These are phyloP conservation scores for Scortechinia acanthostroma DNA, from an alignment of 2,329 filamentous ascomycete species.

Conservation along the genomic window DNA sequence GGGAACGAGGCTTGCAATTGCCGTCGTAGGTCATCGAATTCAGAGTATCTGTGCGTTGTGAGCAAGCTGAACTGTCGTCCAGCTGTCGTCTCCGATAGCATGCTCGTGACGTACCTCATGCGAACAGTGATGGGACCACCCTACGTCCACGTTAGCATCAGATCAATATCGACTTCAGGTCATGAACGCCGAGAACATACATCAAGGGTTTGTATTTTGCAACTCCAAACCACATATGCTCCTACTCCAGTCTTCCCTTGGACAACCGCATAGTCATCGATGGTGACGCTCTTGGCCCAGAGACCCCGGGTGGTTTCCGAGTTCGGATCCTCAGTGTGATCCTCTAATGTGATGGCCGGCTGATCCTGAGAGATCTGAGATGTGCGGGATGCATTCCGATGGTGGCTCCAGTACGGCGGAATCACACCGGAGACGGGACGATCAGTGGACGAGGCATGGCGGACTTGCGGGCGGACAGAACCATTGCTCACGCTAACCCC, in stretches of 20 bases:
- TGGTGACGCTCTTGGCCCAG: not conserved
- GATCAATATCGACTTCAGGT: not conserved
- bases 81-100: too few species aligned
- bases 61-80: not conserved
- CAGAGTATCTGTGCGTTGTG: not conserved
- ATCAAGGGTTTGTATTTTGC: not conserved
- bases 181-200: not conserved
- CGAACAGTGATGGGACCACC: not conserved
- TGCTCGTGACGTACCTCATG: not conserved
- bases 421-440: not conserved
- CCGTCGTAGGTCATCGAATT: not conserved
- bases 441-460: not conserved
- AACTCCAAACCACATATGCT: slow-evolving; percentile 1
- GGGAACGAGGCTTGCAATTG: not conserved
- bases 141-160: not conserved
- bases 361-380: not conserved
- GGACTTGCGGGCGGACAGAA: not conserved
- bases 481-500: not conserved
- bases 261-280: not conserved
- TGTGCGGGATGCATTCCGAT: not conserved
- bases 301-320: slow-evolving; percentile 1
- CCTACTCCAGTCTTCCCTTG: slow-evolving; percentile 1
- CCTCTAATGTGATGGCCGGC: not conserved
- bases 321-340: not conserved
- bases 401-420: not conserved